Conservation (phyloP, 192 early-diverging fungal species). For the Podila clonocystis region DNA sequence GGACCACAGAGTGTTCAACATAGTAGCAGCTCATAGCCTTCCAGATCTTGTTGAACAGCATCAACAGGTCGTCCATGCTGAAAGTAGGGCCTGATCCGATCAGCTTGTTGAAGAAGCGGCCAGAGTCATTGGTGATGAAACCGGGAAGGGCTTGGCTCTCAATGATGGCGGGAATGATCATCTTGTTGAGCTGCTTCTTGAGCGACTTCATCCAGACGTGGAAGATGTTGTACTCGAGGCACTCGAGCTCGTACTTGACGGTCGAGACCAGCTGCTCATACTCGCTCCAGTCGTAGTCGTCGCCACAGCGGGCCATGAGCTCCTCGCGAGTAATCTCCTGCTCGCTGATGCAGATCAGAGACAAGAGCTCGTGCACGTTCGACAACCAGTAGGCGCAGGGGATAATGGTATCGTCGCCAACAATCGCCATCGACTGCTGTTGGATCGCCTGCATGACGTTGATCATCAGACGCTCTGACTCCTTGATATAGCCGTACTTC, state of each 20-base stretch:
- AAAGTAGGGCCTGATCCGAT: constrained; percentile 81
- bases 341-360: constrained; percentile 83
- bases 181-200: constrained; percentile 93
- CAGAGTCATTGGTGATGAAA: constrained; percentile 91
- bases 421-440: constrained; percentile 71
- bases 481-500: constrained; percentile 81
- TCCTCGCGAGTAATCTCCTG: constrained; percentile 74
- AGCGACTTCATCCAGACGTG: constrained; percentile 98
- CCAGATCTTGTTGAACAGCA: constrained; percentile 94
- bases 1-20: constrained; percentile 90
- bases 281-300: constrained; percentile 69
- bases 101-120: constrained; percentile 91
- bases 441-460: constrained; percentile 88
- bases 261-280: constrained; percentile 85
- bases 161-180: constrained; percentile 96
- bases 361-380: constrained; percentile 95
- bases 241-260: constrained; percentile 90
- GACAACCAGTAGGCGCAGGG: constrained; percentile 97
- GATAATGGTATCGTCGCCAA: constrained; percentile 80
- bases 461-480: constrained; percentile 86
- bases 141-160: constrained; percentile 96
- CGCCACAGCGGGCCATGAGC: constrained; percentile 68
- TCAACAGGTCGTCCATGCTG: constrained; percentile 95
- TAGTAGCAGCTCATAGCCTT: constrained; percentile 98
- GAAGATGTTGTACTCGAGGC: constrained; percentile 93